Evolutionary conservation across 331 rosid genomes (phyloP).

Genomic region (Stylosanthes scabra): DNA sequence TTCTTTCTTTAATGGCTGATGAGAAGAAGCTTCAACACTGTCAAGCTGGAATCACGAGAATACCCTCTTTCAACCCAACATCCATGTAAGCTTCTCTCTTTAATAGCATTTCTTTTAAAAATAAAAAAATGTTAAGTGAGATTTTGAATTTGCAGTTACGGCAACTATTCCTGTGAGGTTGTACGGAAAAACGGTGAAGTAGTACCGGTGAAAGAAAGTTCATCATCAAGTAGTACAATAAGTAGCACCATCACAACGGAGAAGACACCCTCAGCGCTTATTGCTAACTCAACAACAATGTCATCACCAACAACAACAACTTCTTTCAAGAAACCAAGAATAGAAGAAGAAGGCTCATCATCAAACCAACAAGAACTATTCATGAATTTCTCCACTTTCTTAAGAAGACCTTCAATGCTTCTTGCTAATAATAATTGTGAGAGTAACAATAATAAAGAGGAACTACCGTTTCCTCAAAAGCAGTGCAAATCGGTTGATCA

Average conservation of each 20-base stretch:
- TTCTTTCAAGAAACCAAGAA: neutral
- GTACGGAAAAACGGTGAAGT: no score
- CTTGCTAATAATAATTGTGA: neutral
- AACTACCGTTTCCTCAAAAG: constrained; percentile 25
- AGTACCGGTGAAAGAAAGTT: no score
- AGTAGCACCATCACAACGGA: no score
- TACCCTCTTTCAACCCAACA: neutral
- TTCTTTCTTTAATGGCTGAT: constrained; percentile 24
- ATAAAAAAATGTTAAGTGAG: neutral
- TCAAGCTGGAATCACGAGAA: constrained; percentile 2
- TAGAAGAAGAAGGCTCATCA: neutral
- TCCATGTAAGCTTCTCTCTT: constrained; percentile 34
- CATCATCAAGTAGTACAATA: no score
- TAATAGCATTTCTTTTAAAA: no score
- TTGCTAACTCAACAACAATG: no score
- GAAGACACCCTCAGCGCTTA: no score
- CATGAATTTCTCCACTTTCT: constrained; percentile 29
- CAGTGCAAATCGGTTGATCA: constrained; percentile 33
- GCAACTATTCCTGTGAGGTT: neutral
- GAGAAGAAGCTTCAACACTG: constrained; percentile 33
- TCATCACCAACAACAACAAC: no score
- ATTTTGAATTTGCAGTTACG: constrained; percentile 32
- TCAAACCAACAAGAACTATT: constrained; percentile 13
- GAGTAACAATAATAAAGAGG: neutral
- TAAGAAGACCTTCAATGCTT: constrained; percentile 24